Base-by-base conservation (phyloP, 23 red algal species). In the Pyropia yezoensis region DNA sequence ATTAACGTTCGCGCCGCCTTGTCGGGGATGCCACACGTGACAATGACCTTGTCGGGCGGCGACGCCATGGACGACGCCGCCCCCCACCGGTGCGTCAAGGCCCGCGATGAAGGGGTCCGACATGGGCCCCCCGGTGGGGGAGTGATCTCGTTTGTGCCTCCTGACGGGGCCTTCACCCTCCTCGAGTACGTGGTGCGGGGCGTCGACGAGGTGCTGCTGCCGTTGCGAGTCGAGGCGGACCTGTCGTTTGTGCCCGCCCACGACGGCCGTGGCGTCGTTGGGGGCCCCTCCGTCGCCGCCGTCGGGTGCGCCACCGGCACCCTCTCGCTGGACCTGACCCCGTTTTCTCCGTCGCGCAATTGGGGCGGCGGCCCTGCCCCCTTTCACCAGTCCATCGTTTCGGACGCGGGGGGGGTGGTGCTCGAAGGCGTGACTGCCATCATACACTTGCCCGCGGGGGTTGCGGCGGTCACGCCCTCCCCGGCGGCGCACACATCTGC, bases 21-120 rank as follows among this genome's bases (percentile, higher is more conserved):
- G 7, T 88, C 90, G 9, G 90, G 90, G 33, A 87, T 78, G 65
- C 90, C 90, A 16, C 80, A 95, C 71, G 18, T 95, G 14, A 23
- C 70, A 11, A 75, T 95, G 75, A 49, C 27, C 33, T 63, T 95
- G 7, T 69, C 71, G 28, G 70, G 67, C 8, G 53, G 75, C 25
- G 52, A 64, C 33, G 55, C 63, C 30, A 71, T 88, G 18, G 77
- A 82, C 26, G 82, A 95, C 63, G 73, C 70, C 14, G 60, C 69
- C 30, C 75, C 86, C 24, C 90, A 95, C 68, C 80, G 69, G 63
- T 75, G 81, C 11, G 90, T 95, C 18, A 74, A 80, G 39, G 11
- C 39, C 4, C 66, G 54, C n/a, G 71, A 60, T 49, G 11, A 47
- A 12, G 39, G 39, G 39, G 39, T 47, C 39, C 39, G 39, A 8